Evolutionary conservation across 192 early-diverging fungal genomes (phyloP), one percentile per base, ranked within the genome.

Genomic region (Podila epigama): DNA sequence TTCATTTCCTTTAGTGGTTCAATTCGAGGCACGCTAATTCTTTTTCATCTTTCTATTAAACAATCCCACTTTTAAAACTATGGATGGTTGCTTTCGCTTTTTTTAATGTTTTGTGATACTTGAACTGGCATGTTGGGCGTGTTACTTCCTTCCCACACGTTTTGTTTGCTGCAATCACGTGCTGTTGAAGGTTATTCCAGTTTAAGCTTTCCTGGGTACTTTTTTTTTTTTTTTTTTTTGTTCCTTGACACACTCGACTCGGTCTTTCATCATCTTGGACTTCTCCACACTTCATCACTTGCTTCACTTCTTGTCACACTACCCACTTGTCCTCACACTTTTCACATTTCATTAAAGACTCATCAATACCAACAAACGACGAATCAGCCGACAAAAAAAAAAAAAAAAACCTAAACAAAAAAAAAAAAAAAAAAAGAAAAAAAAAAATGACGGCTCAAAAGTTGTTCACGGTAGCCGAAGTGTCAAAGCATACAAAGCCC

Each of bases 11-110:
- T 55, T 83, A 88, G 94, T 98, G 95, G 94, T 97, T 60, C 96
- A 98, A 85, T 98, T 98, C 72, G 96, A 98, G 86, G 96, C 96
- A 58, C 95, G 96, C 66, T 97, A 91, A 86, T n/a, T n/a, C n/a
- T n/a, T n/a, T n/a, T n/a, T n/a, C n/a, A n/a, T n/a, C n/a, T n/a
- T n/a, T n/a, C n/a, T n/a, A n/a, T n/a, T n/a, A n/a, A n/a, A n/a
- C n/a, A n/a, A n/a, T n/a, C n/a, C n/a, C n/a, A n/a, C n/a, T n/a
- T n/a, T n/a, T n/a, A n/a, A n/a, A n/a, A n/a, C n/a, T n/a, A n/a
- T n/a, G n/a, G n/a, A n/a, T n/a, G n/a, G n/a, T n/a, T n/a, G n/a
- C n/a, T 61, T 22, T 4, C 56, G 1, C 16, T 67, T 59, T 27
- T 12, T 67, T n/a, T 33, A n/a, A 3, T 18, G 52, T 28, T 34